Conservation (phyloP, 495 filamentous ascomycete genomes). For the Talaromyces borbonicus region DNA sequence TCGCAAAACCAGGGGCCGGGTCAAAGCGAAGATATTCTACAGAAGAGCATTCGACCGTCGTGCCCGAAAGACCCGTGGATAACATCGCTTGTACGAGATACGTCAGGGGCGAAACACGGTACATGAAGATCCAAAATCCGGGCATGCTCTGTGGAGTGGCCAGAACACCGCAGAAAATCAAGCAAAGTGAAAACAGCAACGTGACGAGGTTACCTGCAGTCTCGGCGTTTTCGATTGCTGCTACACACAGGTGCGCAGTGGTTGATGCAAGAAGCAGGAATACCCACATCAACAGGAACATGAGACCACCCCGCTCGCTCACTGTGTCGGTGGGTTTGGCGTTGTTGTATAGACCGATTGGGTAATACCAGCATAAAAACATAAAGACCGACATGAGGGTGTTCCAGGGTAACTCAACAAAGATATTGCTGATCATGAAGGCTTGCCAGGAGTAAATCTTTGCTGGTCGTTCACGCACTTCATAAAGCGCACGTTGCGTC, state of each 20-base stretch:
- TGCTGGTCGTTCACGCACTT: conserved; percentile 74
- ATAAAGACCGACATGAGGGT: conserved; percentile 57
- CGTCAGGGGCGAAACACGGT: conserved; percentile 64
- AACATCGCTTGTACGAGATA: conserved; percentile 59
- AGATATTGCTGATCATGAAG: conserved; percentile 70
- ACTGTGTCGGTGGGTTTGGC: conserved; percentile 46
- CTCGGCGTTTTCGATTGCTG: conserved; percentile 56
- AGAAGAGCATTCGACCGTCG: conserved; percentile 43
- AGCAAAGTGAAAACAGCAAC: conserved; percentile 54
- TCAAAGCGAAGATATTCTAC: conserved; percentile 51
- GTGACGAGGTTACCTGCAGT: conserved; percentile 57
- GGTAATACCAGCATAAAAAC: conserved; percentile 73
- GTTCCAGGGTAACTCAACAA: conserved; percentile 70
- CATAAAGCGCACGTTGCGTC: conserved; percentile 68
- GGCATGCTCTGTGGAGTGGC: conserved; percentile 51
- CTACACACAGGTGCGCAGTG: conserved; percentile 52
- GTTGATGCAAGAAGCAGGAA: conserved; percentile 43
- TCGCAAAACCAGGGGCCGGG: conserved; percentile 36
- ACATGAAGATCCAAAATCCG: conserved; percentile 81
- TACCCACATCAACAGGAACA: conserved; percentile 48
- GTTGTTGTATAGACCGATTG: conserved; percentile 66
- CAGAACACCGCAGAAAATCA: conserved; percentile 69
- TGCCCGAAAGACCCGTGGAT: conserved; percentile 52
- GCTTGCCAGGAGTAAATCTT: conserved; percentile 77
- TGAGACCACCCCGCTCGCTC: conserved; percentile 50